Evolutionary conservation across 805 yeast genomes (phyloP), one percentile per base, ranked within the genome.

Genomic region (Cyberlindnera euphorbiae): DNA sequence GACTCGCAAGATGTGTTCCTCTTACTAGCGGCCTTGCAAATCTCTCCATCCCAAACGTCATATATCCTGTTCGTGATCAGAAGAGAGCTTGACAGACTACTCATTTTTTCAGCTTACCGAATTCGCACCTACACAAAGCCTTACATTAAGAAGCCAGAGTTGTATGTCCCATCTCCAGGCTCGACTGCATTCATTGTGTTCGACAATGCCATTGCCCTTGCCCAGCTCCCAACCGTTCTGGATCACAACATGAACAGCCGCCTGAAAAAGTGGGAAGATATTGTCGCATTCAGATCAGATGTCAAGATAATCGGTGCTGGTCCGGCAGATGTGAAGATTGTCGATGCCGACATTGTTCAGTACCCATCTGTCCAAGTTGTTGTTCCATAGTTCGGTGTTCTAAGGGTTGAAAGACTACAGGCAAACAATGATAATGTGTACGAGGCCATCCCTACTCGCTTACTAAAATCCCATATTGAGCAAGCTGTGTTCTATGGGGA

Each of bases 231-330:
- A 32, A 53, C 66, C 10, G 49, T 48, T 25, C 49, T 60, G 15
- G 60, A 60, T 35, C 55, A 62, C 28, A 47, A 53, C 23, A 53
- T 56, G 43, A 55, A 53, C 27, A 44, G 62, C 32, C 59, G 58
- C 39, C 23, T 43, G n/a, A 63, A 64, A 39, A 71, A 79, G 48
- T 89, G 96, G 96, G 95, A 88, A 57, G 97, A 90, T 55, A 64
- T 75, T 10, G 66, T 89, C 10, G 61, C 69, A 6, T 71, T 89
- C 45, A 76, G 75, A 41, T 41, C 66, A 1, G 66, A 69, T 13
- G 67, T 79, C 5, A 55, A 65, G 0, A 62, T 86, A 14, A 60
- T 81, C 24, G 88, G 89, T 0, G 58, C 65, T 38, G 86, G 85
- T 2, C 63, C 63, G 41, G 83, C 78, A 51, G 55, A 66, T 19